Percentiles rank a stretch among this genome's conserved stretches.
Evolutionary conservation across 1,284 basidiomycete species (phyloP).

Genomic region (Ceratobasidium sp.): DNA sequence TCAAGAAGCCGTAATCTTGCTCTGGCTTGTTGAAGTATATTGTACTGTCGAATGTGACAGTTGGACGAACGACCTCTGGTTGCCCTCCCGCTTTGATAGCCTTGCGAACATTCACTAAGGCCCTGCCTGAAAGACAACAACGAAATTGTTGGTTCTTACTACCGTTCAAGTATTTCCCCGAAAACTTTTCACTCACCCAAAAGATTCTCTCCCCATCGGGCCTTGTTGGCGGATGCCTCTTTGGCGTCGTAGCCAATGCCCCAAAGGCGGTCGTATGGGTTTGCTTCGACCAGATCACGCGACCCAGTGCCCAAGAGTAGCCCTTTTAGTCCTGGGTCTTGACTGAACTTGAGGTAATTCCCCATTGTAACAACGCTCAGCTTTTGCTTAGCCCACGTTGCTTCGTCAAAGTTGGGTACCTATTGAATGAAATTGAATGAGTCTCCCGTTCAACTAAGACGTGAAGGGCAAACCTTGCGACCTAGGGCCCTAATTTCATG

Average conservation of each 20-base stretch:
- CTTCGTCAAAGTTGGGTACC: conserved; percentile 61
- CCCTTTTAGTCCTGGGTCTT: conserved; percentile 65
- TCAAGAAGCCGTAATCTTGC: conserved; percentile 36
- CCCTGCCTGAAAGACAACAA: no score
- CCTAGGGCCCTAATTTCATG: conserved; percentile 64
- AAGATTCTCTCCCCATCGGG: conserved; percentile 58
- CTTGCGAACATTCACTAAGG: conserved; percentile 52
- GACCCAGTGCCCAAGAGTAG: conserved; percentile 61
- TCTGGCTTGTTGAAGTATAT: conserved; percentile 39
- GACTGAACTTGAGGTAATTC: conserved; percentile 69
- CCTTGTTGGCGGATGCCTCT: conserved; percentile 57
- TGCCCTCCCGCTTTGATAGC: conserved; percentile 34
- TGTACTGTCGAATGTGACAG: conserved; percentile 21
- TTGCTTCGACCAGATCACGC: conserved; percentile 64
- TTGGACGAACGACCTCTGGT: conserved; percentile 27
- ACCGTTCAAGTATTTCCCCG: no score
- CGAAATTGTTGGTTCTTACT: no score
- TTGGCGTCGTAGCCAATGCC: conserved; percentile 66
- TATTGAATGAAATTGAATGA: neutral
- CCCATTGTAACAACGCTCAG: conserved; percentile 65
- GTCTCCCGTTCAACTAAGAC: neutral
- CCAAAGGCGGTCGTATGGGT: conserved; percentile 64
- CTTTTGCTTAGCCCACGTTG: conserved; percentile 59
- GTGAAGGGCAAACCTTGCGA: conserved; percentile 50
- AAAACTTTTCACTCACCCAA: no score